Evolutionary conservation across 345 rosid species (phyloP).

Genomic region (Nasturtium officinale): DNA sequence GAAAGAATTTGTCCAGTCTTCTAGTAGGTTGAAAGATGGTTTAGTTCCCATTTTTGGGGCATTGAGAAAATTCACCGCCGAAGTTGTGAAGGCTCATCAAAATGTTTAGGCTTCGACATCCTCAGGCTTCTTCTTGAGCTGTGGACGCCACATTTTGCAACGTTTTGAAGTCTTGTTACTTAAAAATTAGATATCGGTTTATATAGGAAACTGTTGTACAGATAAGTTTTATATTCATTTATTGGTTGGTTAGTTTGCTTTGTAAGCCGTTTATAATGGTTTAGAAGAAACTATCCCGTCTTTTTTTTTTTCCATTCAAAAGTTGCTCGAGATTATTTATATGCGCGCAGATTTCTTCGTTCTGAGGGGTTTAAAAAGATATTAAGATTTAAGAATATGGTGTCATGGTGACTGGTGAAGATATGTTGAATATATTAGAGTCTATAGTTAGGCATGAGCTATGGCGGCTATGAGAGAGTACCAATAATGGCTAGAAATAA

Average conservation of each 20-base stretch:
- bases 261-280: background rate
- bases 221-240: constrained; percentile 15
- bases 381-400: background rate
- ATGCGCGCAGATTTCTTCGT: background rate
- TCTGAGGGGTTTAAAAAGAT: background rate
- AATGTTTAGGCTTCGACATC: constrained; percentile 64
- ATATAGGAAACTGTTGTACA: background rate
- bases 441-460: constrained; percentile 4
- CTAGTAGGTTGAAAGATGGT: constrained; percentile 75
- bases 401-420: constrained; percentile 11
- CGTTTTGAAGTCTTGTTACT: constrained; percentile 29
- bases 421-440: background rate
- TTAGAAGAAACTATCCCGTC: background rate
- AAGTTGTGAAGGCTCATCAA: constrained; percentile 72
- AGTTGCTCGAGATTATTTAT: background rate
- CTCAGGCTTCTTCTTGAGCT: constrained; percentile 33
- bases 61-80: constrained; percentile 67
- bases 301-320: background rate
- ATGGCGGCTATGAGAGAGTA: background rate
- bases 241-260: constrained; percentile 24
- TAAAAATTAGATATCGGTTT: constrained; percentile 5
- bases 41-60: constrained; percentile 82
- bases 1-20: too few relatives aligned
- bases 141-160: constrained; percentile 9
- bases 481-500: background rate